Conservation (phyloP, 2,329 filamentous ascomycete species). For the Huntiella bhutanensis region DNA sequence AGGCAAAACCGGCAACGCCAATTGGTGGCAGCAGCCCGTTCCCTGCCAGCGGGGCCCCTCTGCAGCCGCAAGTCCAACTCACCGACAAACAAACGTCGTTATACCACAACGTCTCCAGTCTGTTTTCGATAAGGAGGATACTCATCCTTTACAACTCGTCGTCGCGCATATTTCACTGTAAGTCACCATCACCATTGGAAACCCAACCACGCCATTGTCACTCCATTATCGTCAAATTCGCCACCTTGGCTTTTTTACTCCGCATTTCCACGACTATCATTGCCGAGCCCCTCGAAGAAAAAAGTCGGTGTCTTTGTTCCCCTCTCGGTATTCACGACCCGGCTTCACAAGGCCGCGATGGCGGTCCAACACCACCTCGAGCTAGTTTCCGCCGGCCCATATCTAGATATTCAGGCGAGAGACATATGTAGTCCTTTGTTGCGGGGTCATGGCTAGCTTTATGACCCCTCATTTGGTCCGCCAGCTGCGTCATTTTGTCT, state of each 20-base stretch:
- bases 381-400: not conserved
- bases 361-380: not conserved
- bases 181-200: not conserved
- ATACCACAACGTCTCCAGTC: slow-evolving; percentile 8
- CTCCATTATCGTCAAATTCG: not conserved
- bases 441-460: too few species aligned
- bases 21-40: not conserved
- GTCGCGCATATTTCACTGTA: slow-evolving; percentile 10
- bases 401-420: not conserved
- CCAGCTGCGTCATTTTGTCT: too few species aligned
- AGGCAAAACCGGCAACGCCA: not conserved
- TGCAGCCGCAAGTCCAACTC: slow-evolving; percentile 6
- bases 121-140: slow-evolving; percentile 11
- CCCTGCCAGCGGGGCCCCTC: slow-evolving; percentile 3
- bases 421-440: not conserved
- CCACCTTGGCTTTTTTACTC: not conserved
- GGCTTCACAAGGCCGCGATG: not conserved
- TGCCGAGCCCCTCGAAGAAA: not conserved
- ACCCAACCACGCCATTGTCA: not conserved
- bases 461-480: too few species aligned
- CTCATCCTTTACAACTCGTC: slow-evolving; percentile 10
- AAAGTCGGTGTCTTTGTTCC: not conserved
- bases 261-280: not conserved
- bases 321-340: not conserved
- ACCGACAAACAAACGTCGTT: slow-evolving; percentile 12